Evolutionary conservation across 2,329 filamentous ascomycete genomes (phyloP).

Genomic region (Colletotrichum eremochloae): DNA sequence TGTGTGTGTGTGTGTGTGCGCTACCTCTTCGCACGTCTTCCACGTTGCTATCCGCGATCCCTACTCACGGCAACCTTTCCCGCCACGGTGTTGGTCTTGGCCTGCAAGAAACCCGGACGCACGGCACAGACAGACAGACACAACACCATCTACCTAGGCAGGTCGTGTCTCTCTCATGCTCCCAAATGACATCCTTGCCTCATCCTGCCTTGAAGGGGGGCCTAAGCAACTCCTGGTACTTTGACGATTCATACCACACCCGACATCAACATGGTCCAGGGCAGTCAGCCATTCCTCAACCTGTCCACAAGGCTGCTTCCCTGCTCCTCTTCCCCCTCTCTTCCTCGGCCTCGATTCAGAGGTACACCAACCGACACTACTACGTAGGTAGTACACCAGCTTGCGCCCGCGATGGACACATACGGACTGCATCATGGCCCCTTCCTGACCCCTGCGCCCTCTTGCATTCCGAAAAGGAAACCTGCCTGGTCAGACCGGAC

Average conservation of each 20-base stretch:
- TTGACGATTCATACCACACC: neutral
- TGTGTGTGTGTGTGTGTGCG: no score
- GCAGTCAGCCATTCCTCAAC: slow-evolving; percentile 2
- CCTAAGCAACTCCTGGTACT: neutral
- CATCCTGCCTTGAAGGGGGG: neutral
- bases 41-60: neutral
- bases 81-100: neutral
- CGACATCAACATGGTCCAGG: slow-evolving; percentile 23
- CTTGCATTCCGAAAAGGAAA: slow-evolving; percentile 38
- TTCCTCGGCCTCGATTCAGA: neutral
- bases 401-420: neutral
- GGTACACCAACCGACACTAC: neutral
- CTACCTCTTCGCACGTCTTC: no score
- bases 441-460: slow-evolving; percentile 28
- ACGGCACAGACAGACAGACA: neutral
- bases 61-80: slow-evolving; percentile 7
- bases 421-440: slow-evolving; percentile 25
- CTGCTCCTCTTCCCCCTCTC: slow-evolving; percentile 3
- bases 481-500: slow-evolving; percentile 40
- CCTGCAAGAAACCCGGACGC: slow-evolving; percentile 9
- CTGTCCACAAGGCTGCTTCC: neutral
- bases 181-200: neutral
- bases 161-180: neutral
- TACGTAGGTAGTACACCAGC: neutral
- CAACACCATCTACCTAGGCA: no score